These are phyloP conservation scores for Sugiyamaella castrensis DNA, from an alignment of 1,139 yeast genomes.

Conservation along the genomic window DNA sequence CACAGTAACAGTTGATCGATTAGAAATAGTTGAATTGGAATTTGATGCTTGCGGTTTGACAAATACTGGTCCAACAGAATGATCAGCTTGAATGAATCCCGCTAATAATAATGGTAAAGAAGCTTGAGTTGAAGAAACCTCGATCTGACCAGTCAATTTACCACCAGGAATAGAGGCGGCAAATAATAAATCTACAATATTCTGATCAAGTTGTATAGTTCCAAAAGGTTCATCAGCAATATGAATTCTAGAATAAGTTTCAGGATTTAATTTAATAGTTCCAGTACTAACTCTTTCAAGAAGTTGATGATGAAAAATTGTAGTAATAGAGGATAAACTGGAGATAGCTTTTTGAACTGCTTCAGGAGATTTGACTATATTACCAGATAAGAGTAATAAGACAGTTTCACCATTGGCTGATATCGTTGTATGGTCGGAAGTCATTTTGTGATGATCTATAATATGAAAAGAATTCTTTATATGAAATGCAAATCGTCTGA, in stretches of 20 bases:
- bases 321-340: conserved; percentile 2
- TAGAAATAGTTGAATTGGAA: conserved; percentile 13
- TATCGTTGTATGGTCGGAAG: conserved; percentile 4
- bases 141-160: conserved; percentile 48
- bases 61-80: conserved; percentile 45
- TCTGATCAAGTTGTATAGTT: conserved; percentile 44
- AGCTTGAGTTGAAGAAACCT: conserved; percentile 39
- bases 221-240: conserved; percentile 48
- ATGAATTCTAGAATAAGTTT: conserved; percentile 50
- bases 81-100: conserved; percentile 54
- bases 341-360: conserved; percentile 9
- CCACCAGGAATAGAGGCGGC: conserved; percentile 49
- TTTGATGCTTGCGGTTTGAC: too few relatives aligned
- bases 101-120: conserved; percentile 58
- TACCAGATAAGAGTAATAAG: conserved; percentile 10
- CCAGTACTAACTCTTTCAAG: conserved; percentile 65
- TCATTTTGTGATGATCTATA: too few relatives aligned
- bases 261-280: conserved; percentile 47
- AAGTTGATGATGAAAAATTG: conserved; percentile 53
- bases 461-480: too few relatives aligned
- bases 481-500: too few relatives aligned
- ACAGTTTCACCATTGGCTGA: conserved; percentile 1
- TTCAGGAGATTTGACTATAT: conserved; percentile 13
- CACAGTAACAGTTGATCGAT: conserved; percentile 34
- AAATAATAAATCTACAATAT: conserved; percentile 45